phyloP scores from a whole-genome alignment of 2,329 filamentous ascomycete genomes.

The Nothophaeocryptopus gaeumannii region DNA sequence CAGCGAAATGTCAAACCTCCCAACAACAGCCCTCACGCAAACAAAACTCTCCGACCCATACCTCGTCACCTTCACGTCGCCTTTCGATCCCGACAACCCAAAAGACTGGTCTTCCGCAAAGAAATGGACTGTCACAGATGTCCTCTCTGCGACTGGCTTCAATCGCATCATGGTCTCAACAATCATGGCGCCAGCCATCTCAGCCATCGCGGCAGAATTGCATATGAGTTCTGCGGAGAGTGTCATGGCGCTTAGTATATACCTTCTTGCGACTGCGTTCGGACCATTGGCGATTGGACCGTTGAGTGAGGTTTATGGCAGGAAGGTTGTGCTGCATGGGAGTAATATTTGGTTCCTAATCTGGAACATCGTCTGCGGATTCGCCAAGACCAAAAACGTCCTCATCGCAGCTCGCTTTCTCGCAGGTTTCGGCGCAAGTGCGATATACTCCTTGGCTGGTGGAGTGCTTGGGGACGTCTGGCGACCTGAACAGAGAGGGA shows the following conservation, averaged over 20 bases:
- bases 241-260: slow-evolving; percentile 21
- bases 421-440: slow-evolving; percentile 50
- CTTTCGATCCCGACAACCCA: slow-evolving; percentile 24
- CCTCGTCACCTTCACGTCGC: slow-evolving; percentile 15
- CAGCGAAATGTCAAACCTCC: no score
- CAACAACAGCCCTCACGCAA: no score
- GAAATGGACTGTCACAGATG: slow-evolving; percentile 52
- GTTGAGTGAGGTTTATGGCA: slow-evolving; percentile 47
- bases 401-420: slow-evolving; percentile 50
- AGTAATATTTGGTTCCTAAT: slow-evolving; percentile 52
- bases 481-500: slow-evolving; percentile 20
- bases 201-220: slow-evolving; percentile 42
- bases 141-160: slow-evolving; percentile 51
- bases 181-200: slow-evolving; percentile 52
- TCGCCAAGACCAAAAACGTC: slow-evolving; percentile 40
- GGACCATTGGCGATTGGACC: slow-evolving; percentile 21
- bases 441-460: slow-evolving; percentile 29
- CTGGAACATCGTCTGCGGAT: slow-evolving; percentile 51
- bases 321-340: slow-evolving; percentile 42
- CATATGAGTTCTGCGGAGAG: slow-evolving; percentile 30
- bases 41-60: slow-evolving; percentile 13
- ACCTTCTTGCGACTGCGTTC: slow-evolving; percentile 23
- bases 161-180: slow-evolving; percentile 51
- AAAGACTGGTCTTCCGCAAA: slow-evolving; percentile 7
- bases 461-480: slow-evolving; percentile 24